These are phyloP conservation scores for Fusarium tupiense DNA, from an alignment of 2,329 filamentous ascomycete species.

Conservation along the genomic window DNA sequence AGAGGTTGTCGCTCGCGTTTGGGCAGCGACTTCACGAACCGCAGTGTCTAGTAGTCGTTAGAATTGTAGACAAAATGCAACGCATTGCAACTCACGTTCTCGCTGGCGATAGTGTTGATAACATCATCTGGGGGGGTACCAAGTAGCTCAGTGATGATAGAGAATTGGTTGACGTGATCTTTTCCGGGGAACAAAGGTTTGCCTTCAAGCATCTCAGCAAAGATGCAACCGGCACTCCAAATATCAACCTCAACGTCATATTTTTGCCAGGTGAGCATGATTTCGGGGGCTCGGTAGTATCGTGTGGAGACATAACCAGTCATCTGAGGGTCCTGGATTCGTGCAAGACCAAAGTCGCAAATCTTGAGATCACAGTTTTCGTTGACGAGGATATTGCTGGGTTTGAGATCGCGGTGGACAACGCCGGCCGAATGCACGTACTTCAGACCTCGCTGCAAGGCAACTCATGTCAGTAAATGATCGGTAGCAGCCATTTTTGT, in stretches of 20 bases:
- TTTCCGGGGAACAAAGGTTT: slow-evolving; percentile 98
- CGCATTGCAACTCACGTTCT: slow-evolving; percentile 76
- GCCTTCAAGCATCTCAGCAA: slow-evolving; percentile 98
- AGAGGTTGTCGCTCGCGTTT: slow-evolving; percentile 93
- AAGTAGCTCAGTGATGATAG: slow-evolving; percentile 97
- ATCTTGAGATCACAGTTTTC: slow-evolving; percentile 99
- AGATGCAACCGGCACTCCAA: slow-evolving; percentile 99
- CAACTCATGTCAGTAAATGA: slow-evolving; percentile 18
- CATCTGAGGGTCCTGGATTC: slow-evolving; percentile 99
- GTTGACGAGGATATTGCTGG: slow-evolving; percentile 98
- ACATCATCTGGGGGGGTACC: slow-evolving; percentile 98
- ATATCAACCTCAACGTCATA: slow-evolving; percentile 99
- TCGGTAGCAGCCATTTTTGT: neutral
- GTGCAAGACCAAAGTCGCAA: slow-evolving; percentile 96
- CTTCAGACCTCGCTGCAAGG: slow-evolving; percentile 86
- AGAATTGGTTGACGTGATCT: slow-evolving; percentile 99
- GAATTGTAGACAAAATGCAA: neutral
- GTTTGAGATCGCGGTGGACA: slow-evolving; percentile 96
- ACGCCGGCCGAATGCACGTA: slow-evolving; percentile 99
- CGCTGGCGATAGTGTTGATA: slow-evolving; percentile 97
- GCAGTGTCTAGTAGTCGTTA: slow-evolving; percentile 73
- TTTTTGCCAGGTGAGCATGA: slow-evolving; percentile 99
- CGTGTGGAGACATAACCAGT: slow-evolving; percentile 98
- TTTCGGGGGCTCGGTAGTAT: slow-evolving; percentile 98
- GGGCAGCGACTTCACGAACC: slow-evolving; percentile 96